Base-by-base conservation (phyloP, 2,329 filamentous ascomycete species). In the Parastagonospora nodorum region DNA sequence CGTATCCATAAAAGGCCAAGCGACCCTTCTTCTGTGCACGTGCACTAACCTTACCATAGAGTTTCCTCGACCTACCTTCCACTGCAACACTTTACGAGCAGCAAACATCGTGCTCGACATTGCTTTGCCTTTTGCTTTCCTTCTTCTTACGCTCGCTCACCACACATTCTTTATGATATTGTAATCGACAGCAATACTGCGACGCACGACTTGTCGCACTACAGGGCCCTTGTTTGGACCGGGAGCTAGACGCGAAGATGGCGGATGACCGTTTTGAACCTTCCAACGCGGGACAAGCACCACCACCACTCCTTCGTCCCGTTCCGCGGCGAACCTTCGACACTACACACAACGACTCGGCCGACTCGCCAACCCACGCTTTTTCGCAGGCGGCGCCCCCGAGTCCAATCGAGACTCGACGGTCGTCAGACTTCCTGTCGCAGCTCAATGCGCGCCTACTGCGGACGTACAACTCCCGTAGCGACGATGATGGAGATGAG, bases 261-360 rank as follows among this genome's bases (percentile, higher is more conserved):
- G 68, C 62, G 43, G 68, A 69, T 41, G 61, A 71, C 56, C 50
- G 60, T 53, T 63, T 60, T 42, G 42, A 51, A 30, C 55, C 50
- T 14, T 48, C 60, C 27, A 55, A 60, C 39, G 55, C 66, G 36
- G 48, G 52, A 35, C 62, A 61, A 49, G 53, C 54, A 38, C 58
- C 59, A 48, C 64, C 65, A 35, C 71, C 71, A 50, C 70, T 75
- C 33, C 61, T 74, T 53, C 69, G 71, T 28, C 74, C 74, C n/a
- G 64, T 72, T 8, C 72, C 73, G 8, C 72, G 72, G 30, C 71
- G 73, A 33, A 68, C 65, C 35, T 74, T 74, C 54, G 59, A 58
- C 19, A 36, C 45, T 10, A 4, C 24, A 12, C 52, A 49, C 33
- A 58, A 55, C 45, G 58, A 66, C 40, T 57, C 66, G 3, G 57